These are phyloP conservation scores for Geranomyces variabilis DNA, from an alignment of 192 early-diverging fungal genomes.

Conservation along the genomic window DNA sequence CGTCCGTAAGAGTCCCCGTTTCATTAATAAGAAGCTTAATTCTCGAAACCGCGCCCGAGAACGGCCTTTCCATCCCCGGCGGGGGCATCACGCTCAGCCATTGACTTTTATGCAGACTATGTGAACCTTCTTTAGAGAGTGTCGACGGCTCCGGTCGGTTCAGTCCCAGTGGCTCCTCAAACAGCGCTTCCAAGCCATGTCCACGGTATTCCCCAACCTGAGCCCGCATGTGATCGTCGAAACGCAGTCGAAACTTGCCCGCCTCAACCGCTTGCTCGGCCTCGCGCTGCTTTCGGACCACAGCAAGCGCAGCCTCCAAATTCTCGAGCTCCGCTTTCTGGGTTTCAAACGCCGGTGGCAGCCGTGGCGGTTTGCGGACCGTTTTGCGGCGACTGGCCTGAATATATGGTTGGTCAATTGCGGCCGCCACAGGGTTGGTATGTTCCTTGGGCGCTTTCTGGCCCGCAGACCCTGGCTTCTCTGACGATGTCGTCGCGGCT, in stretches of 20 bases:
- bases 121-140: background rate
- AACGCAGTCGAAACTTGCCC: constrained; percentile 25
- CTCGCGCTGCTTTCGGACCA: constrained; percentile 18
- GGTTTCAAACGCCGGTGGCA: constrained; percentile 39
- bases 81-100: constrained; percentile 31
- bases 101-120: constrained; percentile 32
- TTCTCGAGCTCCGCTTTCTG: constrained; percentile 32
- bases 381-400: background rate
- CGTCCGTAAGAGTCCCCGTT: background rate
- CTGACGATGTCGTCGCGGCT: background rate
- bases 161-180: constrained; percentile 16
- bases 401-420: constrained; percentile 45
- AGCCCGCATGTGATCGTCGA: constrained; percentile 30
- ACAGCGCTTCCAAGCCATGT: constrained; percentile 20
- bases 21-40: background rate
- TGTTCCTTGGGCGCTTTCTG: background rate
- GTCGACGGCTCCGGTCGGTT: background rate
- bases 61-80: constrained; percentile 11
- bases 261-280: constrained; percentile 6
- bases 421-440: constrained; percentile 46
- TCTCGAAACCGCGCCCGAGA: background rate
- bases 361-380: constrained; percentile 39
- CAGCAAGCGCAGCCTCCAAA: constrained; percentile 5
- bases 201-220: constrained; percentile 23
- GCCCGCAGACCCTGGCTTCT: background rate